Base-by-base conservation (phyloP, 192 early-diverging fungal genomes). In the Coemansia sp. region DNA sequence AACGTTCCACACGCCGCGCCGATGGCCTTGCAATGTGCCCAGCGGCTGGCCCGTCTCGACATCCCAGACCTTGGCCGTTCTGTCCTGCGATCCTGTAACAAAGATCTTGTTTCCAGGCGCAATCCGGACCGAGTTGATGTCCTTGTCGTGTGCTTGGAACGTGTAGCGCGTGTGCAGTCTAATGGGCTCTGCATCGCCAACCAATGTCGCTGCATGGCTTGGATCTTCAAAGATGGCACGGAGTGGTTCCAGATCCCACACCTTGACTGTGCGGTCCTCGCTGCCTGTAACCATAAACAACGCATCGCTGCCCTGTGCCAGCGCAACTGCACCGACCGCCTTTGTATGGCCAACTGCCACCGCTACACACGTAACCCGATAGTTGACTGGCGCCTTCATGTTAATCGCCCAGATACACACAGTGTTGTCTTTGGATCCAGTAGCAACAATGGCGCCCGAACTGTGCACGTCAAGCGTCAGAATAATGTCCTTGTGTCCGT, bases 211-310 rank as follows among this genome's bases (percentile, higher is more conserved):
- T 4, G 68, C 63, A 10, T 28, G 26, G 10, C 63, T 38, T 1
- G 72, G 78, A 22, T 65, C 52, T 17, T 68, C 69, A 46, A 71
- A 61, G 6, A 69, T 14, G 17, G 31, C 50, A 34, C 62, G 66
- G 26, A 87, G 68, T 9, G 87, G 78, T 36, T 82, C 75, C 37
- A 95, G 60, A 54, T 97, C 90, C 96, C 97, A 96, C 60, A 86
- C 83, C 70, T 99, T 98, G 65, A 98, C 85, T 1, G 97, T 99
- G 38, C 96, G 90, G 72, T 99, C 97, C 58, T 93, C 89, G 73
- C 90, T 90, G 36, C 91, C 94, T 2, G 94, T 93, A 19, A 96
- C 68, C 81, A 94, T 81, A 62, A 94, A 90, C 15, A 60, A 20
- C 36, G 64, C 64, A 44, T 65, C 78, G 11, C 83, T 70, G 36